Evolutionary conservation across 805 yeast species (phyloP).

Genomic region (Saturnispora ahearnii): DNA sequence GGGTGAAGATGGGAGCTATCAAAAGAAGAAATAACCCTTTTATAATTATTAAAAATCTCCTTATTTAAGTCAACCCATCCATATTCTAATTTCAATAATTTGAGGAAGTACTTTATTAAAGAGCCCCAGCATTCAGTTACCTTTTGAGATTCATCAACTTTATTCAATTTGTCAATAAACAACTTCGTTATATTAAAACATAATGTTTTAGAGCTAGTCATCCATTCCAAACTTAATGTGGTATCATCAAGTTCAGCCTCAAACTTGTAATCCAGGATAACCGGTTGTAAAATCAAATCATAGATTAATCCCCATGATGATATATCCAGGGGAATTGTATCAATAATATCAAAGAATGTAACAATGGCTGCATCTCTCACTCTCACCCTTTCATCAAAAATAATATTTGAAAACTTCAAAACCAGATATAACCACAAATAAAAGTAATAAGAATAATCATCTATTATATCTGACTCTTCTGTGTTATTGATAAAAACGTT

Average conservation of each 20-base stretch:
- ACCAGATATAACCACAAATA: slow-evolving; percentile 59
- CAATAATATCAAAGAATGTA: slow-evolving; percentile 75
- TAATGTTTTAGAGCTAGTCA: slow-evolving; percentile 54
- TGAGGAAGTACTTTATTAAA: slow-evolving; percentile 41
- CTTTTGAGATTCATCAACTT: slow-evolving; percentile 23
- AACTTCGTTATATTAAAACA: slow-evolving; percentile 60
- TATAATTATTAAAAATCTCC: slow-evolving; percentile 45
- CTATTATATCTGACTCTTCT: slow-evolving; percentile 9
- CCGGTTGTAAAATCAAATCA: slow-evolving; percentile 47
- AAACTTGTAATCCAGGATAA: slow-evolving; percentile 27
- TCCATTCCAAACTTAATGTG: slow-evolving; percentile 31
- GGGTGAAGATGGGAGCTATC: slow-evolving; percentile 20
- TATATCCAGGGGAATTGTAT: slow-evolving; percentile 53
- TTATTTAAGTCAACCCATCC: slow-evolving; percentile 44
- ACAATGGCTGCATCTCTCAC: slow-evolving; percentile 87
- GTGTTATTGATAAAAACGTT: slow-evolving; percentile 8
- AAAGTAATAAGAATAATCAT: slow-evolving; percentile 25
- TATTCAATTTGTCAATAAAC: slow-evolving; percentile 42
- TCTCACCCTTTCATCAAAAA: slow-evolving; percentile 60
- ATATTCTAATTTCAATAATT: slow-evolving; percentile 31
- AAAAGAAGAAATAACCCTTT: slow-evolving; percentile 33
- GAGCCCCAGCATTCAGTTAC: slow-evolving; percentile 43
- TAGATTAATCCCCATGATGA: slow-evolving; percentile 66
- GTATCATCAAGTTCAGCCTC: slow-evolving; percentile 8
- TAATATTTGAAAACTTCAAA: slow-evolving; percentile 50